Evolutionary conservation across 352 stramenopile genomes (phyloP), one percentile per base, ranked within the genome.

Genomic region (Globisporangium nodosum): DNA sequence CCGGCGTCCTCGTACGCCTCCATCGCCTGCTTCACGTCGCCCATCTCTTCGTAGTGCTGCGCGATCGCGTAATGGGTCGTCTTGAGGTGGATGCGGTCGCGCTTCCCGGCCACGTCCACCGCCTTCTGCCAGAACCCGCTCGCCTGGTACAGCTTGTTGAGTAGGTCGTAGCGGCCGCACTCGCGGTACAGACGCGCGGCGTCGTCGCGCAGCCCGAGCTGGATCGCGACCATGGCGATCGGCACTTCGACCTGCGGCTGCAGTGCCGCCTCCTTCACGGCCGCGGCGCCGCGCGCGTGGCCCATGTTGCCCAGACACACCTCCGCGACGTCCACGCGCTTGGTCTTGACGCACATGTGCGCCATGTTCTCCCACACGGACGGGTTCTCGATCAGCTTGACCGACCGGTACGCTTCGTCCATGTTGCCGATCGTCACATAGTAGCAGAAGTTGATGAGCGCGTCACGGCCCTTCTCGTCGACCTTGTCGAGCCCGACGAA

Each of bases 321-420:
- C 66, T 98, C 84, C 2, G 92, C 90, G 4, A 98, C 89, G 63
- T 98, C 94, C 18, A 98, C 73, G 0, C 93, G 83, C 67, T 96
- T 97, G 31, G 90, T 98, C 68, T 98, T 97, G 54, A 98, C 90
- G 66, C 94, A 98, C 84, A 97, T 98, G 51, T 96, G 86, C 18
- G 92, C 94, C 88, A 98, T 97, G 66, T 98, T 98, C 54, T 97
- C 87, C 95, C 95, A 98, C 27, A 98, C 95, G 0, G 79, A 90
- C 16, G 87, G 66, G 59, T 90, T 97, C 49, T 97, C 81, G 61
- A 98, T 97, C 24, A 96, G 71, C 68, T 97, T 92, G 15, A 98
- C 88, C 0, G 87, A 92, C 4, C 87, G 74, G 59, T 98, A 98
- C 1, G 94, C 94, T 63, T 97, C 90, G 72, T 98, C 95, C 87